Conservation (phyloP, 1,284 basidiomycete species). For the Papiliotrema nemorosa region DNA sequence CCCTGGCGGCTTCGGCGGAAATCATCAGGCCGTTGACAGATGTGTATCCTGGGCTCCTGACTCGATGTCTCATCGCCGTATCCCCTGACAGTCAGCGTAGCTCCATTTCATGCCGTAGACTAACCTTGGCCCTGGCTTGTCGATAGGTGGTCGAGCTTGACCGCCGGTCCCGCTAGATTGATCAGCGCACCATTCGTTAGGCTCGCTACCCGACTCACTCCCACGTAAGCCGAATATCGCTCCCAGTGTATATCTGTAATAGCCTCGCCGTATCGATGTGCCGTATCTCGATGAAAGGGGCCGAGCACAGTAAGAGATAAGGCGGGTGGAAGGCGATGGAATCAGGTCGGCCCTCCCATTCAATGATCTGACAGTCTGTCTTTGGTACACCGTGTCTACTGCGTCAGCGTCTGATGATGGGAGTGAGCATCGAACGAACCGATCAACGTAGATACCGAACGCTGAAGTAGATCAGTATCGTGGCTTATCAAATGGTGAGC, state of each 20-base stretch:
- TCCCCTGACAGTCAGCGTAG: constrained; percentile 23
- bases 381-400: constrained; percentile 78
- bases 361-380: constrained; percentile 66
- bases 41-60: constrained; percentile 48
- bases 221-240: constrained; percentile 81
- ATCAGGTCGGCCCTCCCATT: constrained; percentile 92
- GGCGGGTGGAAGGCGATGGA: constrained; percentile 83
- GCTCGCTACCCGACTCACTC: constrained; percentile 52
- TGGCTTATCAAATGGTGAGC: not conserved
- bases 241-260: constrained; percentile 79
- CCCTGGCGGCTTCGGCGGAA: constrained; percentile 27
- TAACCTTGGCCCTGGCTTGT: constrained; percentile 38
- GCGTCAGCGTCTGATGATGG: constrained; percentile 6
- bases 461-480: constrained; percentile 54
- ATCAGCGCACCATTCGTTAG: not conserved
- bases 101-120: constrained; percentile 1
- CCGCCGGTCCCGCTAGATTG: constrained; percentile 41
- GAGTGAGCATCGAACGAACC: constrained; percentile 13
- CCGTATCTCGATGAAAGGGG: constrained; percentile 87
- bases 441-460: constrained; percentile 64
- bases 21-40: constrained; percentile 41
- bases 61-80: constrained; percentile 46
- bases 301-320: constrained; percentile 85
- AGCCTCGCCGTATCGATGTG: constrained; percentile 80
- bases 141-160: constrained; percentile 22